These are phyloP conservation scores for Terana coerulea DNA, from an alignment of 768 basidiomycete genomes.

Conservation along the genomic window DNA sequence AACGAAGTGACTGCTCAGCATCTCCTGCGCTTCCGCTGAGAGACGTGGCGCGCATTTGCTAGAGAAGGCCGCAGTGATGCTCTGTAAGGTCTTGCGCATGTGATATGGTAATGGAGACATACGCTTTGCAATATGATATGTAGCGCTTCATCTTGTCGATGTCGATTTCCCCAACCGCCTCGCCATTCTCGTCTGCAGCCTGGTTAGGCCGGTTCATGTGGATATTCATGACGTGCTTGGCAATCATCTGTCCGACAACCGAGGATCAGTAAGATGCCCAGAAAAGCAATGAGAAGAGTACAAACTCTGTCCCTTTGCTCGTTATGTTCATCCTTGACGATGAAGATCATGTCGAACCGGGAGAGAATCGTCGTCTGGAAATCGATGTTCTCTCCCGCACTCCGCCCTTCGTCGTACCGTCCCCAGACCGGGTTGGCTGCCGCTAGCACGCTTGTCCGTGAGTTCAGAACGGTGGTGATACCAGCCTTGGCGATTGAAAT, in stretches of 20 bases:
- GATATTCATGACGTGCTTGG: slow-evolving; percentile 96
- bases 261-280: too few species aligned
- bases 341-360: slow-evolving; percentile 99
- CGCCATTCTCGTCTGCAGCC: slow-evolving; percentile 54
- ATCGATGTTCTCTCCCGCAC: slow-evolving; percentile 98
- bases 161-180: slow-evolving; percentile 83
- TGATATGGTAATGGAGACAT: slow-evolving; percentile 16
- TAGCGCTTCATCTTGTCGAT: slow-evolving; percentile 99
- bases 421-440: slow-evolving; percentile 99
- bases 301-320: slow-evolving; percentile 85
- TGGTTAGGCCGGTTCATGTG: slow-evolving; percentile 91
- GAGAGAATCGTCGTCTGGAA: slow-evolving; percentile 98
- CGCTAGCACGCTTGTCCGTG: slow-evolving; percentile 91
- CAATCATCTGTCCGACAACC: slow-evolving; percentile 66
- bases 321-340: slow-evolving; percentile 97
- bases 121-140: slow-evolving; percentile 95
- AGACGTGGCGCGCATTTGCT: slow-evolving; percentile 97
- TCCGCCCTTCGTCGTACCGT: slow-evolving; percentile 93
- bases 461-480: slow-evolving; percentile 96
- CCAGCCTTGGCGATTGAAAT: slow-evolving; percentile 99
- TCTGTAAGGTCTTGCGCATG: not conserved
- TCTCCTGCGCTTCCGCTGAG: slow-evolving; percentile 91
- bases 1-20: slow-evolving; percentile 95
- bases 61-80: not conserved
- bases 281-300: slow-evolving; percentile 3